phyloP scores from a whole-genome alignment of 2,329 filamentous ascomycete genomes.

The Trichoderma guizhouense region DNA sequence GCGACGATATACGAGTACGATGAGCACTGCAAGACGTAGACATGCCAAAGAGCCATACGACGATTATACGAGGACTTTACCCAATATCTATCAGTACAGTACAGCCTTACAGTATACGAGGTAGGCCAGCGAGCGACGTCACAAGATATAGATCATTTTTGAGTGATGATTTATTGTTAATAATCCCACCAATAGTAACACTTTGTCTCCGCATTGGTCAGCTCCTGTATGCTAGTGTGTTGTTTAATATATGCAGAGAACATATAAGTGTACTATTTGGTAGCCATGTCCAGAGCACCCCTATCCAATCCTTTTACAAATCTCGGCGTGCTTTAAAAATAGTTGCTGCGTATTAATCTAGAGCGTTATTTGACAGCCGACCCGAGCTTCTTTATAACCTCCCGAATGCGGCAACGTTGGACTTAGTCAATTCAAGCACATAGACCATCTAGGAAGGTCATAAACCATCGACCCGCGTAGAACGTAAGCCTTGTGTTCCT shows the following conservation, averaged over 20 bases:
- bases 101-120: background rate
- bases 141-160: background rate
- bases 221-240: background rate
- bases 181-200: too few species aligned
- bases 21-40: background rate
- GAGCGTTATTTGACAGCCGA: background rate
- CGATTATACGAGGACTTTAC: background rate
- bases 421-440: background rate
- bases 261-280: background rate
- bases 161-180: background rate
- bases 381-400: background rate
- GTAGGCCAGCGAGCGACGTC: background rate
- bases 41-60: background rate
- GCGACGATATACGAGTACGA: background rate
- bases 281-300: background rate
- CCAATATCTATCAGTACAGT: background rate
- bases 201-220: background rate
- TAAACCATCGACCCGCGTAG: background rate
- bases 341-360: background rate
- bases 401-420: background rate
- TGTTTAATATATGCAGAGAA: background rate
- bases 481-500: background rate
- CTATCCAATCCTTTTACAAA: background rate
- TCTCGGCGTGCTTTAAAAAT: background rate
- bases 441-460: background rate